These are phyloP conservation scores for Exserohilum turcica DNA, from an alignment of 2,329 filamentous ascomycete genomes.

Conservation along the genomic window DNA sequence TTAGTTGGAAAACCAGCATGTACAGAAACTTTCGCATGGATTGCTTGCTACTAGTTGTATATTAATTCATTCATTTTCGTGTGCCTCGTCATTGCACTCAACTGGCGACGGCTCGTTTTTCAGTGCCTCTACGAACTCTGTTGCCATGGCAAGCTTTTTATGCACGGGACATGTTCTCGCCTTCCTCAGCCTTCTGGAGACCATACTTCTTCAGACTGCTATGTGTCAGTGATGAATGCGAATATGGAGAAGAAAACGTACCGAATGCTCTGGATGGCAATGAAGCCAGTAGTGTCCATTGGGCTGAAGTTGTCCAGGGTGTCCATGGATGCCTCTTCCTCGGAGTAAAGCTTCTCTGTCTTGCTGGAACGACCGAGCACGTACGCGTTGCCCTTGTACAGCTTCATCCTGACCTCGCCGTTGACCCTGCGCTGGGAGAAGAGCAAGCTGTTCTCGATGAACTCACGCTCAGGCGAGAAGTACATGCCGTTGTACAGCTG, in stretches of 20 bases:
- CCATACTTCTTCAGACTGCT: conserved; percentile 50
- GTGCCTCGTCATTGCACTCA: not conserved
- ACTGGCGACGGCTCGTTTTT: too few species aligned
- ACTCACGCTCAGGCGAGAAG: conserved; percentile 74
- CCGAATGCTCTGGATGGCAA: conserved; percentile 70
- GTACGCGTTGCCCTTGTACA: conserved; percentile 70
- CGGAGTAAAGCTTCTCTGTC: conserved; percentile 73
- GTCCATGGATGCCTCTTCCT: conserved; percentile 71
- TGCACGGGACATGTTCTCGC: conserved; percentile 34
- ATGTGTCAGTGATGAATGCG: not conserved
- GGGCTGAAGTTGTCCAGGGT: conserved; percentile 71
- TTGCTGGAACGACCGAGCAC: conserved; percentile 64
- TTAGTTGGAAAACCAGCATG: not conserved
- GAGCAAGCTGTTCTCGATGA: conserved; percentile 65
- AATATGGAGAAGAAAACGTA: not conserved
- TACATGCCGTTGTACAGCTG: conserved; percentile 66
- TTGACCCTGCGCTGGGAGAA: conserved; percentile 50
- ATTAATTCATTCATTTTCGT: not conserved
- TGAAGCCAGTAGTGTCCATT: conserved; percentile 69
- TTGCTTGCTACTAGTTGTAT: not conserved
- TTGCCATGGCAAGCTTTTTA: conserved; percentile 9
- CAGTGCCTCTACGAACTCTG: too few species aligned
- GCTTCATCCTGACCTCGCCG: conserved; percentile 62
- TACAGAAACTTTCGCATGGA: not conserved
- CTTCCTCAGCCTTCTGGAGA: conserved; percentile 46